phyloP scores from a whole-genome alignment of 2,329 filamentous ascomycete genomes.

The Fusarium ramigenum region DNA sequence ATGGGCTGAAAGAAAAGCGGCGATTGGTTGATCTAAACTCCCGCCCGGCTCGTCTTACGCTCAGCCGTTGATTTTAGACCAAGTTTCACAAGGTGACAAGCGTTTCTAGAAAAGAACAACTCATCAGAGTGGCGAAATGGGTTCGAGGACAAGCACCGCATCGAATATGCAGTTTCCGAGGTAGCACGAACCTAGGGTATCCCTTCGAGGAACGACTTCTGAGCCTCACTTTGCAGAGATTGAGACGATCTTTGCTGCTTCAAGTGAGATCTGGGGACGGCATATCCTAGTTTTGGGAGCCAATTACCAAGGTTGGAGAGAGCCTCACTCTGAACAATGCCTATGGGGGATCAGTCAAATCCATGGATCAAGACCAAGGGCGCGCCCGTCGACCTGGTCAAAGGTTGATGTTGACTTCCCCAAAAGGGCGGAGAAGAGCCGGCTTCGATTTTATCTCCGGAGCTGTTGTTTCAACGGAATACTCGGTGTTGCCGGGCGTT shows the following conservation, averaged over 20 bases:
- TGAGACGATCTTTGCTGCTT: conserved; percentile 8
- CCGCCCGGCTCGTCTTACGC: conserved; percentile 13
- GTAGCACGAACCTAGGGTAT: conserved; percentile 6
- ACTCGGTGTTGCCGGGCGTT: conserved; percentile 32
- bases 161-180: conserved; percentile 16
- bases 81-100: conserved; percentile 18
- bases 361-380: too few relatives aligned
- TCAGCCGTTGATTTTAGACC: not conserved
- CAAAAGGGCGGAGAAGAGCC: not conserved
- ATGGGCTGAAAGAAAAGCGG: conserved; percentile 2
- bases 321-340: conserved; percentile 9
- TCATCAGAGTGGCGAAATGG: conserved; percentile 28
- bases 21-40: conserved; percentile 11
- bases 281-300: not conserved
- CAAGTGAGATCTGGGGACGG: not conserved
- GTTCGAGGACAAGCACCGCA: conserved; percentile 1
- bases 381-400: not conserved
- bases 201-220: not conserved
- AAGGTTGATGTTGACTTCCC: not conserved
- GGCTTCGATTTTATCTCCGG: not conserved
- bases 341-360: not conserved
- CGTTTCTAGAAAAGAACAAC: conserved; percentile 27
- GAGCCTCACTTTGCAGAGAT: conserved; percentile 11
- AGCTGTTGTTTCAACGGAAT: not conserved
- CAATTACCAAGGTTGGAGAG: conserved; percentile 2